Evolutionary conservation across 257 asterid species (phyloP).

Genomic region (Galeopsis tetrahit): DNA sequence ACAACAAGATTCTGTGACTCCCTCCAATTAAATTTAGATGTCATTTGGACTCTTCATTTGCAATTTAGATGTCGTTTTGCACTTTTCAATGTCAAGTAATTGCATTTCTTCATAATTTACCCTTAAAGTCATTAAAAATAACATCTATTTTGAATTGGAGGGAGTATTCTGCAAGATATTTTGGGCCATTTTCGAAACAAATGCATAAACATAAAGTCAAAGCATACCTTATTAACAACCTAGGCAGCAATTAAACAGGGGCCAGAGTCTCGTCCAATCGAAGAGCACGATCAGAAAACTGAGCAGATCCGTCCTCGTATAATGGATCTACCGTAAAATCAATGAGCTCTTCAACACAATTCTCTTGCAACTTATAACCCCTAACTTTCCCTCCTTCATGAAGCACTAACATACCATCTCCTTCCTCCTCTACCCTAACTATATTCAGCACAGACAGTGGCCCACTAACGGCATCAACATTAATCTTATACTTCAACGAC

Average conservation of each 20-base stretch:
- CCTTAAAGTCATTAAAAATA: no score
- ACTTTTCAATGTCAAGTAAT: no score
- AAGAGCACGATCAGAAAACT: conserved; percentile 17
- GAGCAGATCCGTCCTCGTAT: conserved; percentile 17
- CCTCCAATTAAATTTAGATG: no score
- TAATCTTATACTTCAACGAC: conserved; percentile 34
- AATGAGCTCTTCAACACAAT: conserved; percentile 22
- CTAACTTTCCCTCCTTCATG: conserved; percentile 35
- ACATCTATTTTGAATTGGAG: no score
- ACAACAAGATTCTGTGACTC: neutral
- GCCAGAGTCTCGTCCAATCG: conserved; percentile 39
- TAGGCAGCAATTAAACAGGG: neutral
- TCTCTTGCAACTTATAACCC: conserved; percentile 24
- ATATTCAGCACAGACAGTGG: conserved; percentile 35
- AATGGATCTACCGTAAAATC: conserved; percentile 28
- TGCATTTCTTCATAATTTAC: no score
- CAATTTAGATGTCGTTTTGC: no score
- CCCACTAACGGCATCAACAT: conserved; percentile 7
- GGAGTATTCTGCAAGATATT: neutral
- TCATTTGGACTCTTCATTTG: no score
- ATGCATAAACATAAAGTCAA: neutral
- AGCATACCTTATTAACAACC: conserved; percentile 17
- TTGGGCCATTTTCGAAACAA: neutral
- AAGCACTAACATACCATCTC: conserved; percentile 38
- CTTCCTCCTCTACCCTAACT: conserved; percentile 34